These are phyloP conservation scores for Magnolia sinica DNA, from an alignment of 164 flowering plant species.

Conservation along the genomic window DNA sequence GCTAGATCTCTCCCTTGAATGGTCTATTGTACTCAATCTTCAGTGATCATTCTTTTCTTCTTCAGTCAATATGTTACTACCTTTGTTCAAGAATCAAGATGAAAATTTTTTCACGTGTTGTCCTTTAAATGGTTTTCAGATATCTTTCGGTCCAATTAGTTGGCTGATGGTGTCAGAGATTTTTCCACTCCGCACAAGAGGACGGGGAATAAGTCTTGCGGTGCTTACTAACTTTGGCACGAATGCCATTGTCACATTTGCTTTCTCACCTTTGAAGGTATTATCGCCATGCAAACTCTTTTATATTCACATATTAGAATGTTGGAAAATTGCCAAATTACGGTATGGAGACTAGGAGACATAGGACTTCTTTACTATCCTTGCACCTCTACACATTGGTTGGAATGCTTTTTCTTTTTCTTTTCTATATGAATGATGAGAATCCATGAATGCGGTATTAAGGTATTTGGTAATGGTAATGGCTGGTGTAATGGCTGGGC, in stretches of 20 bases:
- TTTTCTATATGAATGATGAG: neutral
- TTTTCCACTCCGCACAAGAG: constrained; percentile 88
- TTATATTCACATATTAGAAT: neutral
- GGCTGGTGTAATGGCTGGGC: too few relatives aligned
- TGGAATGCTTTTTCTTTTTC: neutral
- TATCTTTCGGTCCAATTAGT: constrained; percentile 94
- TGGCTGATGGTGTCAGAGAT: constrained; percentile 98
- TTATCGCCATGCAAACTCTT: neutral
- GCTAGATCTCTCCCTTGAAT: too few relatives aligned
- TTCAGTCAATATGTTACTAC: too few relatives aligned
- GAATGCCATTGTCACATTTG: constrained; percentile 89
- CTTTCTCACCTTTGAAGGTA: constrained; percentile 91
- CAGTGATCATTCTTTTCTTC: too few relatives aligned
- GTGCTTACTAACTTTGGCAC: constrained; percentile 91
- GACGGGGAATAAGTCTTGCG: constrained; percentile 92
- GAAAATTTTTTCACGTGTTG: neutral
- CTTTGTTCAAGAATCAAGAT: neutral
- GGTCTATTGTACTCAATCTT: too few relatives aligned
- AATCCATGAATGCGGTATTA: too few relatives aligned
- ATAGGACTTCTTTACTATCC: neutral
- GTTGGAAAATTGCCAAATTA: neutral
- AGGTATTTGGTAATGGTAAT: too few relatives aligned
- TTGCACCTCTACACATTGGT: neutral
- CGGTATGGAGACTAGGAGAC: neutral
- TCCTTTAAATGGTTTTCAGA: constrained; percentile 37